Conservation (phyloP, 2,329 filamentous ascomycete species). For the Oidium heveae region DNA sequence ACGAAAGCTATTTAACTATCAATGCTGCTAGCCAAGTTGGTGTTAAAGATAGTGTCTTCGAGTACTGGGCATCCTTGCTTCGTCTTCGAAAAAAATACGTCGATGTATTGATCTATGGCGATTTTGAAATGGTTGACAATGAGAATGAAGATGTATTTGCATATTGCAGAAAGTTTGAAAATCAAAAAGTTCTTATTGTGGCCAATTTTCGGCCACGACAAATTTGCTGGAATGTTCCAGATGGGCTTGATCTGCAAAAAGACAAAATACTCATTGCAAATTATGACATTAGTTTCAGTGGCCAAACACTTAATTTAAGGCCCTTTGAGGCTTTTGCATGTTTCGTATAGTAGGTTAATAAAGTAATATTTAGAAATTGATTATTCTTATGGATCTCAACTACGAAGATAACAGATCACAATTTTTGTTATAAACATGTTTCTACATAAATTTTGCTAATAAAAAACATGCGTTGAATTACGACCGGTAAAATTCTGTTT, state of each 20-base stretch:
- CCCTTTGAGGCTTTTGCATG: slow-evolving; percentile 8
- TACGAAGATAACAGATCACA: too few relatives aligned
- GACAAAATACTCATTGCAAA: slow-evolving; percentile 4
- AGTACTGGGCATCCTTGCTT: slow-evolving; percentile 36
- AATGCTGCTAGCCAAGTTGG: slow-evolving; percentile 32
- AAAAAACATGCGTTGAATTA: too few relatives aligned
- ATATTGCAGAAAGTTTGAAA: slow-evolving; percentile 15
- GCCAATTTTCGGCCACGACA: slow-evolving; percentile 5
- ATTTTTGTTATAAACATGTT: too few relatives aligned
- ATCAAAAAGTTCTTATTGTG: slow-evolving; percentile 6
- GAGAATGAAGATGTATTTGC: slow-evolving; percentile 28
- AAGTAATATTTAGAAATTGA: too few relatives aligned
- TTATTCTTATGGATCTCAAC: too few relatives aligned
- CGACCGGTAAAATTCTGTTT: too few relatives aligned
- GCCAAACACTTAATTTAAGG: slow-evolving; percentile 3
- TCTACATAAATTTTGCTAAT: too few relatives aligned
- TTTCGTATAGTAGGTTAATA: slow-evolving; percentile 2
- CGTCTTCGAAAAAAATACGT: slow-evolving; percentile 30
- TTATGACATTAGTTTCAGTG: slow-evolving; percentile 2
- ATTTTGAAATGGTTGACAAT: slow-evolving; percentile 28
- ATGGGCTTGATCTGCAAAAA: background rate
- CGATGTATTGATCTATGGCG: slow-evolving; percentile 41
- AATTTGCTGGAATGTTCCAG: slow-evolving; percentile 5
- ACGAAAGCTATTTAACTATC: slow-evolving; percentile 33
- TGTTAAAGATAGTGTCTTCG: slow-evolving; percentile 26